Percentiles rank a stretch among this genome's conserved stretches.
Evolutionary conservation across 2,329 filamentous ascomycete species (phyloP).

Genomic region (Hypomyces perniciosus): DNA sequence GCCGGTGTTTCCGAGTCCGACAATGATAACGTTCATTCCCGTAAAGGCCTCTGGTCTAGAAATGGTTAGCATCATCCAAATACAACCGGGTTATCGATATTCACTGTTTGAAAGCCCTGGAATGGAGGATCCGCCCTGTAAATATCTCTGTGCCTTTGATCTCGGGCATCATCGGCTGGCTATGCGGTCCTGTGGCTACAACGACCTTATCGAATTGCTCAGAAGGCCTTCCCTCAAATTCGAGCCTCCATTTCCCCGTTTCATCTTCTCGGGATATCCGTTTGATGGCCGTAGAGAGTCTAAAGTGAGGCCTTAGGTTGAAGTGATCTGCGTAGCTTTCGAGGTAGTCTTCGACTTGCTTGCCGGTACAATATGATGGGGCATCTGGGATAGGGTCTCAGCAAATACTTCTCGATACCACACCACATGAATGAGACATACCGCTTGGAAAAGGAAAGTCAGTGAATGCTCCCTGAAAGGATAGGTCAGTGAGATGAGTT

Average conservation of each 20-base stretch:
- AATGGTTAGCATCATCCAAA: neutral
- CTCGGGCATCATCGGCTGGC: conserved; percentile 29
- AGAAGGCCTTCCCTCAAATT: conserved; percentile 18
- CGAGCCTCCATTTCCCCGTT: conserved; percentile 23
- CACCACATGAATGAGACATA: conserved; percentile 1
- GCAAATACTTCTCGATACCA: neutral
- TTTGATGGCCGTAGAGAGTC: conserved; percentile 22
- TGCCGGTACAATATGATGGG: conserved; percentile 19
- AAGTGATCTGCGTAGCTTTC: conserved; percentile 31
- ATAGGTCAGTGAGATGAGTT: neutral
- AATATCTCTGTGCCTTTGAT: conserved; percentile 29
- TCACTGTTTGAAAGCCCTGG: conserved; percentile 17
- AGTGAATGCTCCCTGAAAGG: conserved; percentile 16
- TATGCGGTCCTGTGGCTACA: conserved; percentile 31
- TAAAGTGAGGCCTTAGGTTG: conserved; percentile 21
- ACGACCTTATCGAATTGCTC: conserved; percentile 34
- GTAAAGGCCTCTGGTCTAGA: conserved; percentile 18
- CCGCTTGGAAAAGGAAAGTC: conserved; percentile 30
- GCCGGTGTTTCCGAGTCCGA: conserved; percentile 39
- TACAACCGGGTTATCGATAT: neutral
- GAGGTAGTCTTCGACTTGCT: conserved; percentile 27
- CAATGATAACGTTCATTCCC: conserved; percentile 35
- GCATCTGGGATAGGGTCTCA: conserved; percentile 9
- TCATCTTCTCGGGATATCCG: conserved; percentile 14
- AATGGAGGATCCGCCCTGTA: conserved; percentile 22